Base-by-base conservation (phyloP, 106 monocot species). In the Iris macrosiphon region DNA sequence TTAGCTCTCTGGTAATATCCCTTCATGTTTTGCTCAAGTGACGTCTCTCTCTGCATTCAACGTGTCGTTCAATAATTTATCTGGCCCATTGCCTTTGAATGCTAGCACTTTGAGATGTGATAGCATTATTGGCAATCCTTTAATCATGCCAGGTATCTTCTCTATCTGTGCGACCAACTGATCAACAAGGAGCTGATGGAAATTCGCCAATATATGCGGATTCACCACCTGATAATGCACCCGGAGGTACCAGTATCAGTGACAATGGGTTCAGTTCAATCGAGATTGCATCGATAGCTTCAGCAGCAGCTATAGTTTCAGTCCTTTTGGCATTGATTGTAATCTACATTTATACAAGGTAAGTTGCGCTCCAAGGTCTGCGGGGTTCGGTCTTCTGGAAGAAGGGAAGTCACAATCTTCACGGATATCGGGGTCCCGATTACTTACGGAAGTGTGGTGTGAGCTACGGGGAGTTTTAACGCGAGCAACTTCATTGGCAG, bases 31-130 rank as follows among this genome's bases (percentile, higher is more conserved):
- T 44, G 55, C 71, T 32, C 75, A 71, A 28, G 48, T 58, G 18
- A 57, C 74, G 28, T 77, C 80, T 8, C 80, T 87, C 33, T 67
- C 59, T 13, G 24, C 45, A 20, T 93, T 93, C 53, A 87, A 93
- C 67, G 80, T 88, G 38, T 93, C 93, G 45, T 88, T 72, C 63
- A 93, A 93, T 60, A 93, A 93, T 70, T 80, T 93, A 35, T 93
- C 93, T 30, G 93, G 84, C 16, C 62, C 80, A 15, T 43, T 88
- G 22, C 93, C 88, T 19, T 39, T 61, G 20, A 84, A 80, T 60
- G 49, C 68, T 22, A 63, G 63, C 29, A 64, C 53, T 25, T 26
- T 73, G 31, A 69, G 44, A 22, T 88, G 88, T 63, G 78, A 77
- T 19, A 75, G 75, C 41, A 57, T 81, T 16, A 52, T 71, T 33